Base-by-base conservation (phyloP, 805 yeast genomes). In the Komagataella kurtzmanii region DNA sequence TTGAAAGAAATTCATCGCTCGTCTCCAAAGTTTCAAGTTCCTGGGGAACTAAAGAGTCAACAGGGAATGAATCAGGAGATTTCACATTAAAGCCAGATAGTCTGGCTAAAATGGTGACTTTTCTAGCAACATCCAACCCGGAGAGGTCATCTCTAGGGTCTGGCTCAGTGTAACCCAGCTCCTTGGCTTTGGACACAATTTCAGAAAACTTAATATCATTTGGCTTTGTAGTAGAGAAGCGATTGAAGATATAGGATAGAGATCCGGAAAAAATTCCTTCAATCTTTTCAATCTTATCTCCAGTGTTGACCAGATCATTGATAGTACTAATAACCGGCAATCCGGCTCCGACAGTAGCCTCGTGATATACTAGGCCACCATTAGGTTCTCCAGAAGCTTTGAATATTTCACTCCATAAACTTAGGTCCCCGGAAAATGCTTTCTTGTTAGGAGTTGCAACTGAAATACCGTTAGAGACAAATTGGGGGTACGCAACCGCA, bases 71-170 rank as follows among this genome's bases (percentile, higher is more conserved):
- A 44, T 89, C 77, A 59, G 98, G 95, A 10, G 93, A 83, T 64
- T 83, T 85, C 44, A 93, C 87, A 54, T 79, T 72, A 51, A 85
- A 76, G 2, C 99, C 99, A 14, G 97, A 76, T 51, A 93, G 77
- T 75, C 99, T 85, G 48, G 97, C 96, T 56, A 93, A 78, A 57
- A 93, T 93, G 23, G 99, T 89, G 30, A 93, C 97, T 69, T 93
- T 93, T 77, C 99, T 85, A 47, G 99, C 99, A 55, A 93, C 97
- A 65, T 93, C 99, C 65, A 93, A 77, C 51, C 99, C 99, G 68
- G 91, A 93, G 68, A 93, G 79, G 66, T 93, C 99, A 67, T 93
- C 99, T 71, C 99, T 84, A 68, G 99, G 99, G 68, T 93, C 99
- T 49, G 99, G 99, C 71, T 93, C 99, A 46, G 97, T 91, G 77